Percentiles rank a stretch among this genome's conserved stretches.
phyloP scores from a whole-genome alignment of 768 basidiomycete genomes.

The Tylopilus rubrobrunneus region DNA sequence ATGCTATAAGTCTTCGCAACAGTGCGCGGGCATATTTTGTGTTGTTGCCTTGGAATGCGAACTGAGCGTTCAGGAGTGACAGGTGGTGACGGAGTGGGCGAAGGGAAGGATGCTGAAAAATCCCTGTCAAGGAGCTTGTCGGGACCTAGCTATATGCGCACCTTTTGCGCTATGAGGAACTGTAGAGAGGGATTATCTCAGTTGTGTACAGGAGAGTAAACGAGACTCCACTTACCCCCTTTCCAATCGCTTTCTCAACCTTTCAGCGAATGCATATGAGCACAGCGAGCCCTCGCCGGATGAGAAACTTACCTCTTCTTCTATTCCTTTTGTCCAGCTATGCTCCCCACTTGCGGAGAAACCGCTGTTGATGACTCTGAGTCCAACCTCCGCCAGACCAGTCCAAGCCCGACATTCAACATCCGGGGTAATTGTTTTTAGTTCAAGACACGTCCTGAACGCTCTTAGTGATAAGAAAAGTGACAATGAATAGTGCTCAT shows the following conservation, averaged over 20 bases:
- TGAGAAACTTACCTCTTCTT: constrained; percentile 43
- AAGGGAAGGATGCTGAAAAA: constrained; percentile 58
- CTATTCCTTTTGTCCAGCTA: constrained; percentile 48
- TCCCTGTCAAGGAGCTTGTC: constrained; percentile 1
- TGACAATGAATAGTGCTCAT: constrained; percentile 50
- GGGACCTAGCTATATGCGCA: constrained; percentile 24
- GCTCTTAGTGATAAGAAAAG: constrained; percentile 55
- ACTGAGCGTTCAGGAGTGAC: constrained; percentile 56
- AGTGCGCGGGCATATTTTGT: constrained; percentile 59
- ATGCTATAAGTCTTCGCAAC: constrained; percentile 50
- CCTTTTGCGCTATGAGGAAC: constrained; percentile 59
- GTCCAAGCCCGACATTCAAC: constrained; percentile 73
- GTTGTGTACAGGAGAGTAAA: neutral
- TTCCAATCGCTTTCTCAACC: constrained; percentile 63
- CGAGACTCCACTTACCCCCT: constrained; percentile 51
- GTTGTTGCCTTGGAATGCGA: constrained; percentile 43
- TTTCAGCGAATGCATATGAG: constrained; percentile 14
- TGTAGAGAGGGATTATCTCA: constrained; percentile 18
- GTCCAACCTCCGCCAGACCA: constrained; percentile 63
- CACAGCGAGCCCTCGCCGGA: neutral
- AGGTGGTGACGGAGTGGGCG: constrained; percentile 57
- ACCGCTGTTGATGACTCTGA: constrained; percentile 50
- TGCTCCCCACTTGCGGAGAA: constrained; percentile 34
- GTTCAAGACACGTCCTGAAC: constrained; percentile 49
- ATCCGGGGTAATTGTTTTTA: constrained; percentile 49